Evolutionary conservation across 371 early-diverging fungal genomes (phyloP).

Genomic region (Mortierella sp.): DNA sequence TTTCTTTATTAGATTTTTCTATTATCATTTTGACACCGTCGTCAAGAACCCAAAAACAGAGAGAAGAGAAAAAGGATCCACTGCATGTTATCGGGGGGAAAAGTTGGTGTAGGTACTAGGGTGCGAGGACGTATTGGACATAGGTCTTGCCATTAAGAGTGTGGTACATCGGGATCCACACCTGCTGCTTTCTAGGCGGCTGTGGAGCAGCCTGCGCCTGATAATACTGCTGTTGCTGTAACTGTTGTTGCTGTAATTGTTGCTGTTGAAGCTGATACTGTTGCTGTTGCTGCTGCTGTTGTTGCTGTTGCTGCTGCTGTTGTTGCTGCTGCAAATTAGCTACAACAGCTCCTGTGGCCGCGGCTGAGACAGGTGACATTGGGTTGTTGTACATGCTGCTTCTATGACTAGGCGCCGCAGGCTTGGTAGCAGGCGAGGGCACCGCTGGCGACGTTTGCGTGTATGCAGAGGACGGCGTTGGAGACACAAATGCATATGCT

Average conservation of each 20-base stretch:
- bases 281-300: slow-evolving; percentile 18
- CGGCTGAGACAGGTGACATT: slow-evolving; percentile 40
- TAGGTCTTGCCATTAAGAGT: slow-evolving; percentile 31
- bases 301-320: slow-evolving; percentile 14
- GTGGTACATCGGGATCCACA: slow-evolving; percentile 55
- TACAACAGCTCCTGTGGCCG: slow-evolving; percentile 43
- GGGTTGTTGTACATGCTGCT: slow-evolving; percentile 6
- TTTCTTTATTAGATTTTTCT: not conserved
- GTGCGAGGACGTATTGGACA: slow-evolving; percentile 34
- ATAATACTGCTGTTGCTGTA: not conserved
- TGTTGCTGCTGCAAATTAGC: slow-evolving; percentile 34
- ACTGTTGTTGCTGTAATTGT: not conserved
- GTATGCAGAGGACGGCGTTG: slow-evolving; percentile 5
- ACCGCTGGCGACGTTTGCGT: slow-evolving; percentile 10
- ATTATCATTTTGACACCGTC: not conserved
- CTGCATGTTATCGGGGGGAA: too few species aligned
- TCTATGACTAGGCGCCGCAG: not conserved
- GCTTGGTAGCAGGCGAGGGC: not conserved
- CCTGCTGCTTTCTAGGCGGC: slow-evolving; percentile 37
- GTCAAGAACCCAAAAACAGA: not conserved
- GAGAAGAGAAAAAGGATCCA: not conserved
- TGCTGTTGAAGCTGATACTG: slow-evolving; percentile 13
- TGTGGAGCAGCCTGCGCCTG: not conserved
- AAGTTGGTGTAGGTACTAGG: too few species aligned
- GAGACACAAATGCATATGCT: not conserved